Evolutionary conservation across 2,329 filamentous ascomycete species (phyloP).

Genomic region (Clarireedia paspali): DNA sequence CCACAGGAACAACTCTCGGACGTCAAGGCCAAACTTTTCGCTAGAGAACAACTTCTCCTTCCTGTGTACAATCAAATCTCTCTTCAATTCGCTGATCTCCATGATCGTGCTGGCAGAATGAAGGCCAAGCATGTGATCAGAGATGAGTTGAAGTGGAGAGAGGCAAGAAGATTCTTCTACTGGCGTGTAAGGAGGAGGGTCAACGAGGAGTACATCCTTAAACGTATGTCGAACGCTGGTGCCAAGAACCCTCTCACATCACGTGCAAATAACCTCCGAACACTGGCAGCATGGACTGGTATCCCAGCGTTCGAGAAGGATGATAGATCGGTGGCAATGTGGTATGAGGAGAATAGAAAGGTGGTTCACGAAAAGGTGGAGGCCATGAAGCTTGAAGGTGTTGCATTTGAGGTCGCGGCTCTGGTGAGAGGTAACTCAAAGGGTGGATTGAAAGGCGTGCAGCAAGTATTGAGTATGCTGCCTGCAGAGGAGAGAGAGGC

Average conservation of each 20-base stretch:
- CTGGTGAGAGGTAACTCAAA: constrained; percentile 55
- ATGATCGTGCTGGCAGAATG: constrained; percentile 96
- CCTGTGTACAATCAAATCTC: constrained; percentile 93
- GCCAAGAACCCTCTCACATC: constrained; percentile 38
- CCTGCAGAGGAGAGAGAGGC: constrained; percentile 78
- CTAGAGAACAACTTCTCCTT: constrained; percentile 79
- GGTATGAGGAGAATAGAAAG: constrained; percentile 95
- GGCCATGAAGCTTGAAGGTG: constrained; percentile 66
- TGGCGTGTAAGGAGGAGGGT: constrained; percentile 95
- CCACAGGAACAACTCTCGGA: constrained; percentile 65
- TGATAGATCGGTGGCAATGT: constrained; percentile 78
- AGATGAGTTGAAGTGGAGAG: constrained; percentile 73
- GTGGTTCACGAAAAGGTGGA: constrained; percentile 78
- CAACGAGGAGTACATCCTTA: constrained; percentile 95
- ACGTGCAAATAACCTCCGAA: constrained; percentile 62
- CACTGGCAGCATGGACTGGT: constrained; percentile 76
- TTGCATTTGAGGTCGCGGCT: constrained; percentile 62
- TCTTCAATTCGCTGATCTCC: constrained; percentile 93
- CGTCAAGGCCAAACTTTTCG: constrained; percentile 76
- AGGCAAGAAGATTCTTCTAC: constrained; percentile 97
- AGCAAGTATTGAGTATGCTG: constrained; percentile 78
- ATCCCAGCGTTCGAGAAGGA: constrained; percentile 69
- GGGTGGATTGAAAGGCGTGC: constrained; percentile 63
- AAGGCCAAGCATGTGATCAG: constrained; percentile 95
- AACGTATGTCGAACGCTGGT: constrained; percentile 59